A percentile compares a stretch with the other conserved stretches of the same genome.
phyloP scores from a whole-genome alignment of 495 filamentous ascomycete genomes.

The Trypethelium eluteriae region DNA sequence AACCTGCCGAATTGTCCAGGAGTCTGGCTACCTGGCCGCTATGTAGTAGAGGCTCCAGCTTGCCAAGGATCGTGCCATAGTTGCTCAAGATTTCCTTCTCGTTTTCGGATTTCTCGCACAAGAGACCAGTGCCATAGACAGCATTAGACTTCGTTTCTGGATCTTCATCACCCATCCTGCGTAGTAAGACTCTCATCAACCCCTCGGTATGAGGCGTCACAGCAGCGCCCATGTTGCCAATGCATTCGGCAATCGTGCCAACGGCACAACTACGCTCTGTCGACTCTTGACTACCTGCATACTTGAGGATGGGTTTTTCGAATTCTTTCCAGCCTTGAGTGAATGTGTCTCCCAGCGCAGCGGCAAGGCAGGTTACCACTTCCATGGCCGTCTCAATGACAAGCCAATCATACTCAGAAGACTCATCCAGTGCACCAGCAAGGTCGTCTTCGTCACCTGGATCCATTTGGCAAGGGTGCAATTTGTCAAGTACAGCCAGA shows the following conservation, averaged over 20 bases:
- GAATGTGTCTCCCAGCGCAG: conserved; percentile 74
- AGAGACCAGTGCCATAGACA: conserved; percentile 78
- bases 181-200: conserved; percentile 73
- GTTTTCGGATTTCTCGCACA: conserved; percentile 70
- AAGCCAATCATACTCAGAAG: conserved; percentile 95
- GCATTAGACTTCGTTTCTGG: conserved; percentile 90
- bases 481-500: conserved; percentile 68
- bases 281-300: conserved; percentile 71
- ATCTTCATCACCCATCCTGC: conserved; percentile 84
- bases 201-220: conserved; percentile 67
- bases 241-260: conserved; percentile 87
- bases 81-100: conserved; percentile 60
- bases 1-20: conserved; percentile 90
- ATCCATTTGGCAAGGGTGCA: conserved; percentile 88
- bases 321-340: conserved; percentile 86
- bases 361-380: conserved; percentile 72
- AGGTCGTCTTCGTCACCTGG: conserved; percentile 51
- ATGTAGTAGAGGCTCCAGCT: conserved; percentile 76
- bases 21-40: conserved; percentile 55
- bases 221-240: conserved; percentile 68
- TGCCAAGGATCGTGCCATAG: conserved; percentile 66
- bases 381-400: conserved; percentile 91
- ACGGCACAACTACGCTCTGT: conserved; percentile 82
- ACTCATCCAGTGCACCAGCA: conserved; percentile 66
- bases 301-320: conserved; percentile 81